Percentiles rank a stretch among this genome's conserved stretches.
Conservation (phyloP, 192 early-diverging fungal genomes). For the Podila horticola region DNA sequence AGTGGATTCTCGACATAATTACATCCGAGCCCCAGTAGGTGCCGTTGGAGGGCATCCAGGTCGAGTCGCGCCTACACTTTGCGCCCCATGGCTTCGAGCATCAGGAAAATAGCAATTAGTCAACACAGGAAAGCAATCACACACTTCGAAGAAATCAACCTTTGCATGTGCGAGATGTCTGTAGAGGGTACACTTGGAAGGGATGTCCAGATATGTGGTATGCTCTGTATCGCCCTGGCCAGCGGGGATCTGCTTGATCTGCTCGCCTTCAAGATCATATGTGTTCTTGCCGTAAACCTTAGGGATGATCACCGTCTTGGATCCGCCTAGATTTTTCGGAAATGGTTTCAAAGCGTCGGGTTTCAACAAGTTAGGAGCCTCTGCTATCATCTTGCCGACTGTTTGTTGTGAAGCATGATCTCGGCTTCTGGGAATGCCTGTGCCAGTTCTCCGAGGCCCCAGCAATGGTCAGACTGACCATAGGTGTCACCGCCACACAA, state of each 20-base stretch:
- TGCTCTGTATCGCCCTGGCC: neutral
- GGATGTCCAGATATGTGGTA: neutral
- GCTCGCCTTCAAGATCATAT: neutral
- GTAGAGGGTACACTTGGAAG: neutral
- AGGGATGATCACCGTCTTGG: neutral
- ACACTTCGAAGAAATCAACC: neutral
- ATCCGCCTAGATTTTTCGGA: neutral
- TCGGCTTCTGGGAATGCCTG: neutral
- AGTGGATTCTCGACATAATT: neutral
- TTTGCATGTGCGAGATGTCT: neutral
- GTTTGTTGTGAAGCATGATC: neutral
- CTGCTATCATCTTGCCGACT: neutral
- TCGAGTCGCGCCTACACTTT: neutral
- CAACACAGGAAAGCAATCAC: neutral
- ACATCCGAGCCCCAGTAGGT: slow-evolving; percentile 1
- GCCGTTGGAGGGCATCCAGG: neutral
- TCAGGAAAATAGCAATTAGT: neutral
- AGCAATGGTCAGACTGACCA: neutral
- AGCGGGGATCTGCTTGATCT: neutral
- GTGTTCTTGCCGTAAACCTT: neutral
- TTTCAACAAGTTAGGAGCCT: neutral
- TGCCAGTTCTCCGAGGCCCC: neutral
- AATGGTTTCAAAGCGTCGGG: neutral
- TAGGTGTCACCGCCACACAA: no score
- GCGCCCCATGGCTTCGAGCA: neutral